phyloP scores from a whole-genome alignment of 768 basidiomycete genomes.

The Suillus sp. region DNA sequence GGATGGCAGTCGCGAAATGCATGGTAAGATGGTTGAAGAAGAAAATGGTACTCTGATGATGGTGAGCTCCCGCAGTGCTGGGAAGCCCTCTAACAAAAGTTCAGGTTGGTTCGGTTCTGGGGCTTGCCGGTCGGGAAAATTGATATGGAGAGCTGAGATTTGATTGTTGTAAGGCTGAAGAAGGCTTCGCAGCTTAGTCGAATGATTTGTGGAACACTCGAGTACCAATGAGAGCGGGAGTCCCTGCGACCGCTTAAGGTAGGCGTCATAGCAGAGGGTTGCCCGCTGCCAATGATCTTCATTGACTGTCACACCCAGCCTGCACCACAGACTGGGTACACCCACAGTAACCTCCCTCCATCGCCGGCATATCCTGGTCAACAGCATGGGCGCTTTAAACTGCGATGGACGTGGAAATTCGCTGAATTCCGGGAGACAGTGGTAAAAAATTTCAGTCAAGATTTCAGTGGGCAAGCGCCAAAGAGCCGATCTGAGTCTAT shows the following conservation, averaged over 20 bases:
- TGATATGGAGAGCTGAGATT: conserved; percentile 11
- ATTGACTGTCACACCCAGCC: conserved; percentile 31
- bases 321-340: conserved; percentile 50
- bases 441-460: conserved; percentile 47
- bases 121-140: too few species aligned
- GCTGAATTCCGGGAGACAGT: conserved; percentile 30
- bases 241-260: conserved; percentile 15
- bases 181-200: conserved; percentile 6
- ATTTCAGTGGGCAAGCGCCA: conserved; percentile 47
- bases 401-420: background rate
- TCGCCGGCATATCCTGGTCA: conserved; percentile 41
- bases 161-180: conserved; percentile 24
- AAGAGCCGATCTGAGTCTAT: conserved; percentile 33
- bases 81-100: conserved; percentile 8
- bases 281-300: conserved; percentile 14
- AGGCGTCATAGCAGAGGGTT: conserved; percentile 15
- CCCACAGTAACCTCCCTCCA: conserved; percentile 44
- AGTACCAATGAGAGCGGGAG: conserved; percentile 23
- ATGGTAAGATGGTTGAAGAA: conserved; percentile 3
- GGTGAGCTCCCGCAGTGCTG: conserved; percentile 25
- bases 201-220: conserved; percentile 13
- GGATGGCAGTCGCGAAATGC: background rate
- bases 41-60: conserved; percentile 1
- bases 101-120: background rate
- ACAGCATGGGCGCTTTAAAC: conserved; percentile 36